Evolutionary conservation across 495 filamentous ascomycete genomes (phyloP).

Genomic region (Lasiosphaeria ovina): DNA sequence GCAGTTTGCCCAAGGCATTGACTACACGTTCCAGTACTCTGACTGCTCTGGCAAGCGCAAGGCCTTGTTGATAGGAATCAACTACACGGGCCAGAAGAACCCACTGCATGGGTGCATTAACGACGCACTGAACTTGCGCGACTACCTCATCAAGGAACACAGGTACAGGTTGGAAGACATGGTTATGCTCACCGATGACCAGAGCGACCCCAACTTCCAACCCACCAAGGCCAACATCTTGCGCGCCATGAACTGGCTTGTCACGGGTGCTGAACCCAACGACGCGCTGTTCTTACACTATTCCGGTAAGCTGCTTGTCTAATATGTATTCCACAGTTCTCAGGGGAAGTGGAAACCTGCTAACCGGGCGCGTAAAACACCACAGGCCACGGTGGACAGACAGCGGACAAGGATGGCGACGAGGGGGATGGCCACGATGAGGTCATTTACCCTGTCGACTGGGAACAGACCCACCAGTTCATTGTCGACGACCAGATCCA

Average conservation of each 20-base stretch:
- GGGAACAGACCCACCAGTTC: conserved; percentile 70
- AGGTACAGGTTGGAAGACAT: conserved; percentile 55
- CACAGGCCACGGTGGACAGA: conserved; percentile 48
- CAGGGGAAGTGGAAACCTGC: not conserved
- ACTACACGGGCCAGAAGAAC: conserved; percentile 84
- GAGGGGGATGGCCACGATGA: conserved; percentile 95
- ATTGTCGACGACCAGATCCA: conserved; percentile 98
- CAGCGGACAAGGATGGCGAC: conserved; percentile 57
- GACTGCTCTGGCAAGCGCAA: conserved; percentile 82
- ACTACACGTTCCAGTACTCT: conserved; percentile 76
- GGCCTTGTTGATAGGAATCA: conserved; percentile 89
- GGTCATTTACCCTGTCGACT: conserved; percentile 96
- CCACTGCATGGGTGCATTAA: conserved; percentile 93
- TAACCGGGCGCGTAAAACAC: not conserved
- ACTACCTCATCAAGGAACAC: conserved; percentile 77
- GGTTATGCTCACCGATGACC: conserved; percentile 52
- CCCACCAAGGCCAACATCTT: conserved; percentile 53
- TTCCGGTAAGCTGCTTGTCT: conserved; percentile 56
- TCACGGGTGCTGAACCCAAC: conserved; percentile 43
- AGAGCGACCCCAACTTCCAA: conserved; percentile 38
- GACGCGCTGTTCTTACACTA: conserved; percentile 53
- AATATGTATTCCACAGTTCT: not conserved
- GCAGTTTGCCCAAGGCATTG: conserved; percentile 49
- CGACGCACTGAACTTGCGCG: conserved; percentile 87
- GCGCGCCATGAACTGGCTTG: conserved; percentile 49